phyloP scores from a whole-genome alignment of 1,284 basidiomycete genomes.

The Ustilago sp. region DNA sequence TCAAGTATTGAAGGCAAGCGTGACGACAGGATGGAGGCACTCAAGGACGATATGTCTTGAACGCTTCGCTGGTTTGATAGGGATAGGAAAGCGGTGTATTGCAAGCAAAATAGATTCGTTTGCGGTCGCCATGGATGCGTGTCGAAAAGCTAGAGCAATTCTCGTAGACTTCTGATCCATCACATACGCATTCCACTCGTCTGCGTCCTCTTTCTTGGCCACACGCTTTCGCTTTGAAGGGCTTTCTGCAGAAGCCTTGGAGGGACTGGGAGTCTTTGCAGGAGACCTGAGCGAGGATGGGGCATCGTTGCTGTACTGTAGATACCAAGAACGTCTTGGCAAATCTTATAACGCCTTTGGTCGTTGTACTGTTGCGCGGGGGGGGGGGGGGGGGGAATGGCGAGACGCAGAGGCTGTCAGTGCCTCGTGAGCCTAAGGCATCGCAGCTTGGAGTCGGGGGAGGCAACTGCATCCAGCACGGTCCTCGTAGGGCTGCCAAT shows the following conservation, averaged over 20 bases:
- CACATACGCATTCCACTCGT: neutral
- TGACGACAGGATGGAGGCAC: neutral
- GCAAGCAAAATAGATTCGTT: neutral
- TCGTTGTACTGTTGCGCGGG: slow-evolving; percentile 8
- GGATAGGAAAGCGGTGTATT: neutral
- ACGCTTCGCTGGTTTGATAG: neutral
- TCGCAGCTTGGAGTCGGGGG: neutral
- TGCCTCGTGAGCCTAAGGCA: neutral
- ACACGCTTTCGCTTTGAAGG: slow-evolving; percentile 30
- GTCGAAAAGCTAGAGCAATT: neutral
- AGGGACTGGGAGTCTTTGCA: neutral
- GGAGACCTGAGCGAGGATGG: neutral
- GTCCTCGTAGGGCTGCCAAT: neutral
- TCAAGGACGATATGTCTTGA: neutral
- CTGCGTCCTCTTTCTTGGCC: slow-evolving; percentile 3
- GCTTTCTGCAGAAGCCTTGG: neutral
- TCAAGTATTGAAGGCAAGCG: neutral
- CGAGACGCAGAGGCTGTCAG: neutral
- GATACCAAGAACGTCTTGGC: slow-evolving; percentile 21
- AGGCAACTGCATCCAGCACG: neutral
- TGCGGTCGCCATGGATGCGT: slow-evolving; percentile 22
- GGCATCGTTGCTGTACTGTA: slow-evolving; percentile 17
- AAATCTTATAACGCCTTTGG: slow-evolving; percentile 39
- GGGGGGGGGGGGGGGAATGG: neutral
- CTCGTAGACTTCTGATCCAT: neutral